Evolutionary conservation across 2,329 filamentous ascomycete genomes (phyloP).

Genomic region (Alternaria postmessia): DNA sequence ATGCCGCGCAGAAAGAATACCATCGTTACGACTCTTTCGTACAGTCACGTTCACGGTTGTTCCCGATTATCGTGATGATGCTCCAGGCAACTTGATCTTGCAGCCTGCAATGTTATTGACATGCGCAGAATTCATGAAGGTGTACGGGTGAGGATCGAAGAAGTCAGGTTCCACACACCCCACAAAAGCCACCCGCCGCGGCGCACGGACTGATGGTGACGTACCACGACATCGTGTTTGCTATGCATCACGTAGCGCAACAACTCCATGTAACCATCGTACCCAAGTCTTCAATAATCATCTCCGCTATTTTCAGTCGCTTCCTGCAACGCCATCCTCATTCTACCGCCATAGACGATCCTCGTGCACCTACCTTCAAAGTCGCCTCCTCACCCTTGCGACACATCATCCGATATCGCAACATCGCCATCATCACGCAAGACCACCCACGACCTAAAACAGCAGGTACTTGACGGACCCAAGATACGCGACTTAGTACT

Average conservation of each 20-base stretch:
- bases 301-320: background rate
- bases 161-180: slow-evolving; percentile 8
- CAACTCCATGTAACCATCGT: background rate
- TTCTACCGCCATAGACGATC: background rate
- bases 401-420: slow-evolving; percentile 31
- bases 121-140: no score
- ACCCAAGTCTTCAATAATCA: accelerated
- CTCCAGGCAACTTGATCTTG: no score
- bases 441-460: slow-evolving; percentile 9
- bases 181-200: slow-evolving; percentile 9
- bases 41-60: no score
- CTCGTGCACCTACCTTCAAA: background rate
- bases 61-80: no score
- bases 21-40: no score
- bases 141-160: background rate
- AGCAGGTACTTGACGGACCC: slow-evolving; percentile 20
- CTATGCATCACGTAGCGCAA: background rate
- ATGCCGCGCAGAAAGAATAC: no score
- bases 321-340: background rate
- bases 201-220: slow-evolving; percentile 9
- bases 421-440: background rate
- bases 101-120: background rate
- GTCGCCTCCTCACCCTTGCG: background rate
- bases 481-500: slow-evolving; percentile 25
- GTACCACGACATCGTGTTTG: slow-evolving; percentile 10